A percentile compares a stretch with the other conserved stretches of the same genome.
These are phyloP conservation scores for Sporothrix variecibatus DNA, from an alignment of 2,329 filamentous ascomycete genomes.

Conservation along the genomic window DNA sequence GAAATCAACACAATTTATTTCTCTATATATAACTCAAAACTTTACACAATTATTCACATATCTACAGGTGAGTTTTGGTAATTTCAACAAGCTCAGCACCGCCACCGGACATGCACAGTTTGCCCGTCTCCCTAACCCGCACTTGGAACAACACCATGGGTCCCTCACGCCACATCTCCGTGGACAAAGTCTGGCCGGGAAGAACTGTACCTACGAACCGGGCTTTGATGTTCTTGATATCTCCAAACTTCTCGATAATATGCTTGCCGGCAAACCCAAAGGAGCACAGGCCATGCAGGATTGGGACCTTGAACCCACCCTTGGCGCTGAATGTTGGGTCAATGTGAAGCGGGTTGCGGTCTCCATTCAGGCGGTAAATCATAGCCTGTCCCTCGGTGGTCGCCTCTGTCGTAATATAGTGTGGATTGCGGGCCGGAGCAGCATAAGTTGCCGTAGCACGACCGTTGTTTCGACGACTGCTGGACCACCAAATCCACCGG, in stretches of 20 bases:
- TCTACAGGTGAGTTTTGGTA: not conserved
- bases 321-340: constrained; percentile 86
- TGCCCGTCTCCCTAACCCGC: constrained; percentile 89
- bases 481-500: constrained; percentile 86
- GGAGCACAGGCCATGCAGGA: constrained; percentile 92
- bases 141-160: constrained; percentile 74
- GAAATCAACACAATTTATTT: too few species aligned
- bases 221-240: constrained; percentile 89
- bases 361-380: constrained; percentile 88
- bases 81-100: constrained; percentile 67
- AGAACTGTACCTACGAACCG: constrained; percentile 83
- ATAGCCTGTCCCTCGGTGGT: constrained; percentile 91
- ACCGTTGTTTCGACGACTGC: constrained; percentile 77
- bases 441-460: constrained; percentile 77
- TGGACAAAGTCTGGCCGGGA: constrained; percentile 82
- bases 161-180: constrained; percentile 88
- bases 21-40: too few species aligned
- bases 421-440: constrained; percentile 71
- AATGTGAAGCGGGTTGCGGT: constrained; percentile 95
- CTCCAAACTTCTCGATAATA: constrained; percentile 78
- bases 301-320: constrained; percentile 91
- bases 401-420: constrained; percentile 79
- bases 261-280: constrained; percentile 92
- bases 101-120: constrained; percentile 78
- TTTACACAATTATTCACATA: not conserved